phyloP scores from a whole-genome alignment of 164 flowering plant genomes.

The Aristolochia californica region DNA sequence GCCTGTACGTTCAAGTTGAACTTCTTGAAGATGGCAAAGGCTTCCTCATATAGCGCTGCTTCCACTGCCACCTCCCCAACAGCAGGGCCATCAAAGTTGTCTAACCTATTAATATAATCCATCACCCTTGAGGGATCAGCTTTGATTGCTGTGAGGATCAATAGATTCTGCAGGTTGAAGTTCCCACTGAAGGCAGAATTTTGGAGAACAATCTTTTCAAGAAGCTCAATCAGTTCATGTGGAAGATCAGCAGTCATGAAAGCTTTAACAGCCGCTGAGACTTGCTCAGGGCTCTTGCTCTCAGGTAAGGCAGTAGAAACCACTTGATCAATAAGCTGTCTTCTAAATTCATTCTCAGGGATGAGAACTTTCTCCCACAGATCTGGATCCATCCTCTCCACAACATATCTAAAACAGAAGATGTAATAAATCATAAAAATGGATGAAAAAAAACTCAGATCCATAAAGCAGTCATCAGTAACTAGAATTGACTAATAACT shows the following conservation, averaged over 20 bases:
- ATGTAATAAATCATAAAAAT: neutral
- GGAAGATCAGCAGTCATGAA: conserved; percentile 99
- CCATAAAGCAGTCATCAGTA: neutral
- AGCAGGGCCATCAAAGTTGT: conserved; percentile 99
- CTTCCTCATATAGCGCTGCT: conserved; percentile 94
- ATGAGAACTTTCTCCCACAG: conserved; percentile 93
- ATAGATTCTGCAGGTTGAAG: conserved; percentile 89
- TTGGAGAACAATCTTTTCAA: conserved; percentile 97
- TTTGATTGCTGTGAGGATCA: conserved; percentile 86
- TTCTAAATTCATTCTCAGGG: conserved; percentile 84
- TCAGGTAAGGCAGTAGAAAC: conserved; percentile 99
- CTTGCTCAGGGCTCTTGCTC: conserved; percentile 99
- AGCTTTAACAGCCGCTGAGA: conserved; percentile 97
- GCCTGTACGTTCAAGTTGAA: conserved; percentile 97
- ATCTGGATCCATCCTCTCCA: conserved; percentile 95
- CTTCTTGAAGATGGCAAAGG: conserved; percentile 93
- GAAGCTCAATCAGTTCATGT: conserved; percentile 95
- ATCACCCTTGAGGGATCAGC: conserved; percentile 96
- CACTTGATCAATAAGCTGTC: conserved; percentile 98
- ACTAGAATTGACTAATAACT: neutral
- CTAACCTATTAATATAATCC: conserved; percentile 92
- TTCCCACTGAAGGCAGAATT: conserved; percentile 99
- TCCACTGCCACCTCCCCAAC: conserved; percentile 99
- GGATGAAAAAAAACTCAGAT: neutral
- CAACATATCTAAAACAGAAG: conserved; percentile 68